Evolutionary conservation across 331 rosid genomes (phyloP).

Genomic region (Spiraea crenata): DNA sequence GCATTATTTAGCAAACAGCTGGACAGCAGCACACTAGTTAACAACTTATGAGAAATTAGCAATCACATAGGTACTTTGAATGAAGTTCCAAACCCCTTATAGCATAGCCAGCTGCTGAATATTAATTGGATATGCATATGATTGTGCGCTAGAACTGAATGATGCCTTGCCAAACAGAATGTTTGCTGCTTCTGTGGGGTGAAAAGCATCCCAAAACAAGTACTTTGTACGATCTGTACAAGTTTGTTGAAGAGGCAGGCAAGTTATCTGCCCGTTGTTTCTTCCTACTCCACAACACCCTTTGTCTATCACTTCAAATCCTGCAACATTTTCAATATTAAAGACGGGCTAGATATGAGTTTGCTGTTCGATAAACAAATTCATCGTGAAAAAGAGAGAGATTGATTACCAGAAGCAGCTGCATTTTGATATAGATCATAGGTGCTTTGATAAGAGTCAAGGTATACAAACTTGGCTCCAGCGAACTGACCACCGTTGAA

Average conservation of each 20-base stretch:
- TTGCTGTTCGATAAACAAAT: background rate
- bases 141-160: constrained; percentile 35
- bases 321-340: constrained; percentile 32
- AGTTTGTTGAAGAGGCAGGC: constrained; percentile 78
- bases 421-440: constrained; percentile 49
- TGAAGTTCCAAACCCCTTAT: constrained; percentile 18
- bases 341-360: background rate
- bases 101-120: constrained; percentile 65
- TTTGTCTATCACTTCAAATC: constrained; percentile 74
- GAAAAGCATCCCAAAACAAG: constrained; percentile 91
- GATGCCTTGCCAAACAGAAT: constrained; percentile 52
- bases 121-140: constrained; percentile 74
- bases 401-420: constrained; percentile 40
- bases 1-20: background rate
- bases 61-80: background rate
- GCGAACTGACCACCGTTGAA: constrained; percentile 68
- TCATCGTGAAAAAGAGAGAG: background rate
- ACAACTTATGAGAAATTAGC: background rate
- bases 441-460: constrained; percentile 67
- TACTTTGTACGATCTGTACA: constrained; percentile 61
- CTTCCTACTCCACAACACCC: constrained; percentile 93
- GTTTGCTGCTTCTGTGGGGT: constrained; percentile 81
- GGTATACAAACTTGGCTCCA: constrained; percentile 74
- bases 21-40: background rate
- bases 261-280: constrained; percentile 88